phyloP scores from a whole-genome alignment of 768 basidiomycete species.

The Trametes coccinea region DNA sequence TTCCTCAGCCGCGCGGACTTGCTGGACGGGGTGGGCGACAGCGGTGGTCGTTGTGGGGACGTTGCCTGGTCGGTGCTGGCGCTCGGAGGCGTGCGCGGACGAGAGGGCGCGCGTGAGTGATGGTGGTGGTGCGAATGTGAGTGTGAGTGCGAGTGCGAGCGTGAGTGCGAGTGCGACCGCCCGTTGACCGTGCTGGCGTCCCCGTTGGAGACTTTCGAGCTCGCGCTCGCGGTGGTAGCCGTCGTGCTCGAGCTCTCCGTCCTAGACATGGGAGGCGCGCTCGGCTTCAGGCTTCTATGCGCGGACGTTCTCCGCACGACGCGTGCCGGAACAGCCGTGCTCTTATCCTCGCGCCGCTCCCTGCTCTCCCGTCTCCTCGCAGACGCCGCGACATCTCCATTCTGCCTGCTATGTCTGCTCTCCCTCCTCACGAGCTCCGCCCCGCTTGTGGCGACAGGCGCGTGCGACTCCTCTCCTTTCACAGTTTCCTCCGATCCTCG shows the following conservation, averaged over 20 bases:
- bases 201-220: conserved; percentile 6
- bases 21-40: conserved; percentile 15
- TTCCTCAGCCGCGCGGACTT: conserved; percentile 18
- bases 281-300: background rate
- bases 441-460: conserved; percentile 12
- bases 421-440: conserved; percentile 13
- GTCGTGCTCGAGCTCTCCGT: conserved; percentile 21
- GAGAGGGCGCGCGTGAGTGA: background rate
- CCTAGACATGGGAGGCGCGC: conserved; percentile 8
- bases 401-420: conserved; percentile 14
- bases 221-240: background rate
- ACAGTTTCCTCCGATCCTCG: conserved; percentile 68
- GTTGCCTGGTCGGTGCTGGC: conserved; percentile 1
- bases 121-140: conserved; percentile 3
- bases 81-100: conserved; percentile 7
- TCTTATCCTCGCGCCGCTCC: conserved; percentile 11
- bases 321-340: conserved; percentile 20
- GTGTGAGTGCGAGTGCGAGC: background rate
- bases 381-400: conserved; percentile 42
- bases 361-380: conserved; percentile 38
- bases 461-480: conserved; percentile 42
- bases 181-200: conserved; percentile 3
- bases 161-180: background rate
- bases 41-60: conserved; percentile 13
- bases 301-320: conserved; percentile 29